phyloP scores from a whole-genome alignment of 345 rosid genomes.

The Psidium friedrichsthalianum region DNA sequence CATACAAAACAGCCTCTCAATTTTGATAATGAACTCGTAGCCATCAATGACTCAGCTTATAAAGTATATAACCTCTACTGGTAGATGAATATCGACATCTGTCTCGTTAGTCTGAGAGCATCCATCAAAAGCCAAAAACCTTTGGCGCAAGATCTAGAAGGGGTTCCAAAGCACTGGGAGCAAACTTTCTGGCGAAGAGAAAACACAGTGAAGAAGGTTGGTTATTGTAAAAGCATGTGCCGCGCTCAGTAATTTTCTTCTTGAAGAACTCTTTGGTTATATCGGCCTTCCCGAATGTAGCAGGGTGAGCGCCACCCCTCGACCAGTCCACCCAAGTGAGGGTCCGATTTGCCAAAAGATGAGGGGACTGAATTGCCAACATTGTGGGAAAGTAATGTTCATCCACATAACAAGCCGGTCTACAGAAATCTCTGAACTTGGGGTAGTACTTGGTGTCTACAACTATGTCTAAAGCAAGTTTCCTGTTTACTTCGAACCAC shows the following conservation, averaged over 20 bases:
- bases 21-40: neutral
- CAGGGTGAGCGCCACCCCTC: constrained; percentile 38
- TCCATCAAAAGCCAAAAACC: constrained; percentile 13
- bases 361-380: constrained; percentile 19
- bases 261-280: constrained; percentile 18
- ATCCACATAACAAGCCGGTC: constrained; percentile 30
- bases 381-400: constrained; percentile 39
- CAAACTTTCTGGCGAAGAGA: constrained; percentile 37
- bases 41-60: neutral
- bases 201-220: constrained; percentile 20
- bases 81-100: neutral
- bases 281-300: constrained; percentile 26
- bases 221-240: constrained; percentile 20
- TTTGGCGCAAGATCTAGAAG: constrained; percentile 14
- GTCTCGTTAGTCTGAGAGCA: neutral
- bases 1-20: neutral
- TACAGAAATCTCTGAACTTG: constrained; percentile 23
- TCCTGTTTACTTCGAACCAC: constrained; percentile 32
- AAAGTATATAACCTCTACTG: neutral
- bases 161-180: constrained; percentile 34
- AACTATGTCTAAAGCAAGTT: constrained; percentile 15
- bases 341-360: constrained; percentile 26
- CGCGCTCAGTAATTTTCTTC: constrained; percentile 10
- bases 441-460: constrained; percentile 21
- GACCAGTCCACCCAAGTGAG: constrained; percentile 41